Conservation (phyloP, 73 alveolate species). For the Blepharisma stoltei region DNA sequence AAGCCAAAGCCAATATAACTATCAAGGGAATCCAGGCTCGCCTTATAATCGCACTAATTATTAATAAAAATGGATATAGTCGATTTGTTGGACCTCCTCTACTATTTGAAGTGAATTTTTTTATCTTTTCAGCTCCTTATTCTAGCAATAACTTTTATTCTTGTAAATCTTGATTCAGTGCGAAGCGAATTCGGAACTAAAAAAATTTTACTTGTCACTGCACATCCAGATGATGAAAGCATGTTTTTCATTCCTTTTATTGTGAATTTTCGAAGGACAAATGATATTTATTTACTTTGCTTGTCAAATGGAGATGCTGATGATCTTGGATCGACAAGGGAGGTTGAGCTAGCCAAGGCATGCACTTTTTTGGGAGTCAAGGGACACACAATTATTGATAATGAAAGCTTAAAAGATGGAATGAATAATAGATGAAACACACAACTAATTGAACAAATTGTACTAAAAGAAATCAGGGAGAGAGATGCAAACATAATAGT, state of each 20-base stretch:
- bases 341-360: constrained; percentile 65
- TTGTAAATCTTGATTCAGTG: background rate
- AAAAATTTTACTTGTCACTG: constrained; percentile 74
- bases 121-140: background rate
- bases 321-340: constrained; percentile 76
- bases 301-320: constrained; percentile 76
- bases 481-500: constrained; percentile 65
- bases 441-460: constrained; percentile 49
- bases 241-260: constrained; percentile 68
- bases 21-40: too few species aligned
- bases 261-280: constrained; percentile 12
- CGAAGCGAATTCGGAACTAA: constrained; percentile 35
- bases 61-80: background rate
- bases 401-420: constrained; percentile 79
- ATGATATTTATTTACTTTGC: constrained; percentile 61
- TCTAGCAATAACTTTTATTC: background rate
- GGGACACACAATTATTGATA: constrained; percentile 44
- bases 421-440: constrained; percentile 63
- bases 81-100: background rate
- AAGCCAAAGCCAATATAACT: too few species aligned
- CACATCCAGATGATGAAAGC: constrained; percentile 97
- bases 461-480: constrained; percentile 37
- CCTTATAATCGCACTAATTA: too few species aligned
- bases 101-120: background rate
- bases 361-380: constrained; percentile 48